Evolutionary conservation across 2,329 filamentous ascomycete genomes (phyloP).

Genomic region (Claviceps cyperi): DNA sequence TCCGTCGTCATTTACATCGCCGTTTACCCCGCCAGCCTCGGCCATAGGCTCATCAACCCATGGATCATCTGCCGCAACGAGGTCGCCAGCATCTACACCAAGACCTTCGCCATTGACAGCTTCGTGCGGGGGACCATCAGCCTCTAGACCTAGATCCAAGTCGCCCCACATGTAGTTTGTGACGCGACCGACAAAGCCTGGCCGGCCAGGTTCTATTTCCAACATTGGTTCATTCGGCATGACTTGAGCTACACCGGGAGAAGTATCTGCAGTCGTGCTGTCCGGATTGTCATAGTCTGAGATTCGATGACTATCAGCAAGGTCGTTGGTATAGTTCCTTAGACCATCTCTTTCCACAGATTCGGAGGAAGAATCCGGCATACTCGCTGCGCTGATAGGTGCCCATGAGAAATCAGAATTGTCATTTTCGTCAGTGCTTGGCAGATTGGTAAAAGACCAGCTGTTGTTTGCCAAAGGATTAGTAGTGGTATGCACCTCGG

Average conservation of each 20-base stretch:
- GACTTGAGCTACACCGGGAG: constrained; percentile 6
- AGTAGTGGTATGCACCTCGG: constrained; percentile 25
- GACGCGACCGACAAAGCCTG: constrained; percentile 20
- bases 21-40: constrained; percentile 22
- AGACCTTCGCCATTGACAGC: constrained; percentile 20
- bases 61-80: constrained; percentile 34
- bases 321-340: not conserved
- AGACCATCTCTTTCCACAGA: not conserved
- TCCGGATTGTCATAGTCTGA: constrained; percentile 4
- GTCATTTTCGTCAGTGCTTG: constrained; percentile 11
- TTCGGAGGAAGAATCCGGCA: not conserved
- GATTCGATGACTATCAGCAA: not conserved
- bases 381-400: not conserved
- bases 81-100: constrained; percentile 33
- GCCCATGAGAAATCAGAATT: constrained; percentile 2
- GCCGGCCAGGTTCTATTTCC: constrained; percentile 8
- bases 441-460: constrained; percentile 40
- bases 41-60: constrained; percentile 12
- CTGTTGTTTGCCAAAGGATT: constrained; percentile 45
- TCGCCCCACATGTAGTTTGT: constrained; percentile 50
- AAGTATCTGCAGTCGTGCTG: not conserved
- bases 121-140: constrained; percentile 11
- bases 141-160: constrained; percentile 25
- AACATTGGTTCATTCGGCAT: constrained; percentile 2
- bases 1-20: constrained; percentile 13